phyloP scores from a whole-genome alignment of 306 rosid species.

The Vigna mungo region DNA sequence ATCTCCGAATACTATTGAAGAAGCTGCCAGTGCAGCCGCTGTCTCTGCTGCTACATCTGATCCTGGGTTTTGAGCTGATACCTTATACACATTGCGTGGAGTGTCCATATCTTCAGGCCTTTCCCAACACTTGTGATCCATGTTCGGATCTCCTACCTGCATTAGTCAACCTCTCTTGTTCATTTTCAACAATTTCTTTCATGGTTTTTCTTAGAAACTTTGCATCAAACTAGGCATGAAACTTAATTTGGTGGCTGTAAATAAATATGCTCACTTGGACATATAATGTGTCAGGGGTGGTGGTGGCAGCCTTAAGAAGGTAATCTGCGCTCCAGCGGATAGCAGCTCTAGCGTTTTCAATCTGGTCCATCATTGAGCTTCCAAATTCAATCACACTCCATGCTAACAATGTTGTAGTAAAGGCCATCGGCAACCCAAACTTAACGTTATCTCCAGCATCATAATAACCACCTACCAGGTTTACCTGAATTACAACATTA shows the following conservation, averaged over 20 bases:
- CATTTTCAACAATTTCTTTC: not conserved
- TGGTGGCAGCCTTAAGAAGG: conserved; percentile 79
- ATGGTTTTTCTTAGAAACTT: not conserved
- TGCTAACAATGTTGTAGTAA: conserved; percentile 80
- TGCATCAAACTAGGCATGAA: not conserved
- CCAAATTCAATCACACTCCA: conserved; percentile 96
- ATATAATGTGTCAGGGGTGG: conserved; percentile 75
- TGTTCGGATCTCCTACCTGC: conserved; percentile 86
- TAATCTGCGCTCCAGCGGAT: conserved; percentile 82
- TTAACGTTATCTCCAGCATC: conserved; percentile 96
- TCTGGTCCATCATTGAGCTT: conserved; percentile 63
- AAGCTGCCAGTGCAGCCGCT: conserved; percentile 89
- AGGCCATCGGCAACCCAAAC: conserved; percentile 95
- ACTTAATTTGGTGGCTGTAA: not conserved
- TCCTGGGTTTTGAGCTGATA: conserved; percentile 78
- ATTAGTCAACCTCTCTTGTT: not conserved
- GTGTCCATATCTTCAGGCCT: conserved; percentile 98
- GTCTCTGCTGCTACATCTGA: conserved; percentile 94
- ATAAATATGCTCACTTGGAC: conserved; percentile 67
- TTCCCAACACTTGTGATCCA: conserved; percentile 91
- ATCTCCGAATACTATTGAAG: conserved; percentile 80
- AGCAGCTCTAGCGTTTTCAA: conserved; percentile 73
- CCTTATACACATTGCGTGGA: conserved; percentile 73
- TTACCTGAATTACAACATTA: conserved; percentile 61
- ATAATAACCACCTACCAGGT: conserved; percentile 88